These are phyloP conservation scores for Colletotrichum tofieldiae DNA, from an alignment of 2,329 filamentous ascomycete species.

Conservation along the genomic window DNA sequence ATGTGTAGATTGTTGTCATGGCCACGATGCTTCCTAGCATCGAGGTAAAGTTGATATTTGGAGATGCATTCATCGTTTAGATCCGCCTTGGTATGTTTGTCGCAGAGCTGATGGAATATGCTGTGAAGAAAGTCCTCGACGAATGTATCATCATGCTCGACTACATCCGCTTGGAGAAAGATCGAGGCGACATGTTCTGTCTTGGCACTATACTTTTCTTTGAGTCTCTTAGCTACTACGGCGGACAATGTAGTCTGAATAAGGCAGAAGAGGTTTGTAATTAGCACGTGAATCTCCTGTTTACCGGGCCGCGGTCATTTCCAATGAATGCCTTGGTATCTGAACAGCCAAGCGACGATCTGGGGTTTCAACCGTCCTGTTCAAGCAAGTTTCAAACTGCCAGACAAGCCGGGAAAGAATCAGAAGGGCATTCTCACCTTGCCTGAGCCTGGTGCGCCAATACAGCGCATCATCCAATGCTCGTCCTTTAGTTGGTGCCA, in stretches of 20 bases:
- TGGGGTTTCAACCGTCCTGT: background rate
- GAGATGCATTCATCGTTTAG: background rate
- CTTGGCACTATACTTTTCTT: too few relatives aligned
- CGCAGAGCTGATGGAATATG: slow-evolving; percentile 6
- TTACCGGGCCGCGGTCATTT: background rate
- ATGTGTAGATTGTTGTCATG: slow-evolving; percentile 6
- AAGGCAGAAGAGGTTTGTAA: too few relatives aligned
- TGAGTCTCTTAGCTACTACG: background rate
- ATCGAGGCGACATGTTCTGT: background rate
- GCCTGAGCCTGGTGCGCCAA: slow-evolving; percentile 20
- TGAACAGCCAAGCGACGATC: background rate
- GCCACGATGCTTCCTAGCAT: slow-evolving; percentile 12
- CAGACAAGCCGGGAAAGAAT: background rate
- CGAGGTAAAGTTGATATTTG: slow-evolving; percentile 2
- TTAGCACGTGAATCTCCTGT: background rate
- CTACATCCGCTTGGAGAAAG: background rate
- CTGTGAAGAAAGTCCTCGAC: background rate
- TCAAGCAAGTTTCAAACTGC: background rate
- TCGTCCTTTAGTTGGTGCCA: slow-evolving; percentile 9
- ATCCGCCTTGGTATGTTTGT: background rate
- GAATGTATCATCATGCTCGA: background rate
- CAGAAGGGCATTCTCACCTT: slow-evolving; percentile 16
- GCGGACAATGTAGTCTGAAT: background rate
- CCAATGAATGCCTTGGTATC: too few relatives aligned
- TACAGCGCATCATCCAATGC: slow-evolving; percentile 13